Evolutionary conservation across 768 basidiomycete genomes (phyloP), one percentile per base, ranked within the genome.

Genomic region (Russula virescens): DNA sequence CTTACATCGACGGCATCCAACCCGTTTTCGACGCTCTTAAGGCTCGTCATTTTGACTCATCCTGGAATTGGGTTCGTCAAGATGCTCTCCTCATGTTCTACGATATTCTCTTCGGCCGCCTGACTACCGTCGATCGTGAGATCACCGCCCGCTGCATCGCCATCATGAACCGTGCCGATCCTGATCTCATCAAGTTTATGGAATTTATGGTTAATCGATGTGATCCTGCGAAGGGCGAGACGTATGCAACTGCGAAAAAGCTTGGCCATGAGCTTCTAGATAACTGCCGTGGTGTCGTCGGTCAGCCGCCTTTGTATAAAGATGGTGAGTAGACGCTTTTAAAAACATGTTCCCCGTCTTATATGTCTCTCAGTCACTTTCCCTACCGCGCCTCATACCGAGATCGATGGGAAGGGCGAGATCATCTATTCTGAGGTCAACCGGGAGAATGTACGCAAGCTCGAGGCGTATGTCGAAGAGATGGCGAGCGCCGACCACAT

Each of bases 11-110:
- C 35, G 97, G 97, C 48, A 95, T 98, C 64, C 90, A 95, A 71
- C 97, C 97, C 11, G 81, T 84, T 61, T 99, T 99, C 75, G 92
- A 96, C 71, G 87, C 91, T 2, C 80, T 98, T 70, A 98, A 99
- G 76, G 97, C 95, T 14, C 91, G 97, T 50, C 94, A 89, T 72
- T 98, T 99, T 79, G 95, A 98, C 73, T 98, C 96, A 2, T 94
- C 90, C 7, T 99, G 96, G 97, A 99, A 99, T 72, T 99, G 97
- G 97, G 96, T 89, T 49, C 88, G 96, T 63, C 97, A 99, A 77
- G 95, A 97, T 65, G 93, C 94, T 18, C 80, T 98, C 28, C 78
- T 93, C 63, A 95, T 99, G 93, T 98, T 87, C 78, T 98, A 95
- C 75, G 96, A 98, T 73, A 97, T 99, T 76, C 94, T 99, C 69